Evolutionary conservation across 768 basidiomycete species (phyloP).

Genomic region (Panaeolus papilionaceus): DNA sequence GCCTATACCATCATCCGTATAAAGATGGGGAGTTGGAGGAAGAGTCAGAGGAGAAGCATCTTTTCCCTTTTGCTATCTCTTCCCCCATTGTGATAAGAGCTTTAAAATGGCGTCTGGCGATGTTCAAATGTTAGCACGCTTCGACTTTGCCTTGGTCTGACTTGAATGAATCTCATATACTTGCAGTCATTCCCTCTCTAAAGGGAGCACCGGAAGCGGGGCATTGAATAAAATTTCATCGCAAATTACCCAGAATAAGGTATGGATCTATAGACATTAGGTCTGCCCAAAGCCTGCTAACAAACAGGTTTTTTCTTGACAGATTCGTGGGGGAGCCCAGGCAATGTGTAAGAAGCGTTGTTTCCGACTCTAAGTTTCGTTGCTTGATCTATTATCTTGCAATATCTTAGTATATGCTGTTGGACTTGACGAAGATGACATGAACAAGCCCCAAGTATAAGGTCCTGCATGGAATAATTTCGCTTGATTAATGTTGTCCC

Average conservation of each 20-base stretch:
- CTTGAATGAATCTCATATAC: slow-evolving; percentile 32
- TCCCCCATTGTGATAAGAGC: not conserved
- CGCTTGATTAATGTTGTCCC: slow-evolving; percentile 12
- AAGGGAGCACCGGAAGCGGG: slow-evolving; percentile 24
- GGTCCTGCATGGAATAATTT: not conserved
- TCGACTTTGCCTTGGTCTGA: not conserved
- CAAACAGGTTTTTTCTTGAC: not conserved
- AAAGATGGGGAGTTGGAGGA: not conserved
- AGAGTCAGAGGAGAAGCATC: not conserved
- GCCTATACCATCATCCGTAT: slow-evolving; percentile 13
- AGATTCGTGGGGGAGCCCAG: slow-evolving; percentile 75
- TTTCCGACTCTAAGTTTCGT: not conserved
- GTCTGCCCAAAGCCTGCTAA: not conserved
- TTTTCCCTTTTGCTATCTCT: slow-evolving; percentile 8
- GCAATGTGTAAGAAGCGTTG: slow-evolving; percentile 74
- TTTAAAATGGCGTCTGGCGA: slow-evolving; percentile 52
- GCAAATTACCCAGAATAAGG: slow-evolving; percentile 81
- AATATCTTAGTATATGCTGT: slow-evolving; percentile 70
- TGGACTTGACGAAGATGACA: slow-evolving; percentile 78
- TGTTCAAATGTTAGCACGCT: slow-evolving; percentile 59
- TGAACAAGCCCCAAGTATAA: slow-evolving; percentile 82
- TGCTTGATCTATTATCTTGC: not conserved
- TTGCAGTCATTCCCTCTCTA: slow-evolving; percentile 41
- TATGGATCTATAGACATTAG: slow-evolving; percentile 27
- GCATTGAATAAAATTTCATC: slow-evolving; percentile 79